Percentiles rank a stretch among this genome's conserved stretches.
phyloP scores from a whole-genome alignment of 306 rosid genomes.

The Pyrus communis region DNA sequence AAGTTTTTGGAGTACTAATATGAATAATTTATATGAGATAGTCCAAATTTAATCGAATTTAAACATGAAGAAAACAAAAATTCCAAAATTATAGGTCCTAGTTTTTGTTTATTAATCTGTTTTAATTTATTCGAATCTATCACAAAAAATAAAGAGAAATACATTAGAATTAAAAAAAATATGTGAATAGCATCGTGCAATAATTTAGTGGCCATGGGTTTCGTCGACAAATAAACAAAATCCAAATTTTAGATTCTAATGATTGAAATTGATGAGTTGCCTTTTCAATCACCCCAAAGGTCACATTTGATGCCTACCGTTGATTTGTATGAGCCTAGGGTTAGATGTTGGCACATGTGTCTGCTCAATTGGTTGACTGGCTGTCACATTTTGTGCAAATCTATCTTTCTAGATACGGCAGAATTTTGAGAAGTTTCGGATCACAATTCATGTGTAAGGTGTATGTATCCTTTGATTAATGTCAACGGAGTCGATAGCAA shows the following conservation, averaged over 20 bases:
- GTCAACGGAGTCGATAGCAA: neutral
- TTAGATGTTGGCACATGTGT: neutral
- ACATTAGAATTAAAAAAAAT: no score
- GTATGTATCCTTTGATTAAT: neutral
- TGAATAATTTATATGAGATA: no score
- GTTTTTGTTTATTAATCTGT: no score
- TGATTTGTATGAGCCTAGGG: neutral
- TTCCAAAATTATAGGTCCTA: neutral
- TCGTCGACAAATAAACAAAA: neutral
- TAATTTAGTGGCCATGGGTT: neutral
- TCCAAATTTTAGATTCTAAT: neutral
- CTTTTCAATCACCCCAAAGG: slow-evolving; percentile 2
- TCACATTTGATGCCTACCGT: neutral
- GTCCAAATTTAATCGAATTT: neutral
- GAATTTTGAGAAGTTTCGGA: neutral
- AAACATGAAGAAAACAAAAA: neutral
- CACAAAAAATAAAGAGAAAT: no score
- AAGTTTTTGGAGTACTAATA: no score
- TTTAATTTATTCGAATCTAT: no score
- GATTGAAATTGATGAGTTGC: neutral
- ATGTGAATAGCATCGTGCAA: fast-evolving
- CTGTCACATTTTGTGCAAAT: neutral
- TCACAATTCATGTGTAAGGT: neutral
- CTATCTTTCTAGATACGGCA: neutral
- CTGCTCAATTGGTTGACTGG: neutral